These are phyloP conservation scores for Hymenochaete sp. DNA, from an alignment of 1,284 basidiomycete genomes.

Conservation along the genomic window DNA sequence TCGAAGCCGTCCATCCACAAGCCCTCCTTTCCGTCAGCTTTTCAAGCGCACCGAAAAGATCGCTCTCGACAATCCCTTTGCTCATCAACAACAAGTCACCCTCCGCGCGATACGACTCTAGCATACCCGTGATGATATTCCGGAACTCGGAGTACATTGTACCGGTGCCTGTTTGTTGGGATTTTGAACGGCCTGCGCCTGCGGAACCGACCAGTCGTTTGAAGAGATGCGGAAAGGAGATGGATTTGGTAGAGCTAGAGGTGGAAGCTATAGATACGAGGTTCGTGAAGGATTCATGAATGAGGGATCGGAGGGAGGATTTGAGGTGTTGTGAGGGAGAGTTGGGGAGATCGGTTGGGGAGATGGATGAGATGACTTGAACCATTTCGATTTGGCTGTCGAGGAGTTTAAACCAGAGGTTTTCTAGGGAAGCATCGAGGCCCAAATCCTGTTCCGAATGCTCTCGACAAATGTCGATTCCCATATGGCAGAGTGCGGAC, in stretches of 20 bases:
- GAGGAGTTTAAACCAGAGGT: slow-evolving; percentile 86
- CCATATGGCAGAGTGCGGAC: slow-evolving; percentile 48
- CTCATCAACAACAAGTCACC: slow-evolving; percentile 87
- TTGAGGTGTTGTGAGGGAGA: slow-evolving; percentile 21
- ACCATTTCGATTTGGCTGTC: slow-evolving; percentile 75
- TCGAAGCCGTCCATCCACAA: slow-evolving; percentile 44
- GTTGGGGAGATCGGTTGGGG: slow-evolving; percentile 20
- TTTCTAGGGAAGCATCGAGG: slow-evolving; percentile 55
- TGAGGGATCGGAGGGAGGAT: slow-evolving; percentile 54
- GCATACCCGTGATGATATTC: slow-evolving; percentile 84
- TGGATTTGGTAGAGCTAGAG: slow-evolving; percentile 66
- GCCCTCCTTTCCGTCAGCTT: slow-evolving; percentile 40
- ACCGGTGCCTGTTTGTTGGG: slow-evolving; percentile 42
- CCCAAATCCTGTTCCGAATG: slow-evolving; percentile 41
- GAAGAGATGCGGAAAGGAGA: slow-evolving; percentile 90
- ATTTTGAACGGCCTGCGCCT: slow-evolving; percentile 30
- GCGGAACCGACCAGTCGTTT: slow-evolving; percentile 77
- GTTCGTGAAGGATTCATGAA: slow-evolving; percentile 80
- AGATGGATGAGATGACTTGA: slow-evolving; percentile 52
- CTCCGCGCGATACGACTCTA: slow-evolving; percentile 88
- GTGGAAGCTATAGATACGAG: slow-evolving; percentile 66
- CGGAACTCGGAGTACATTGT: slow-evolving; percentile 90
- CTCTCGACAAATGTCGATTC: slow-evolving; percentile 59
- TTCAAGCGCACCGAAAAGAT: slow-evolving; percentile 71
- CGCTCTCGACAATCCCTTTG: slow-evolving; percentile 74